phyloP scores from a whole-genome alignment of 257 asterid genomes.

The Primulina eburnea region DNA sequence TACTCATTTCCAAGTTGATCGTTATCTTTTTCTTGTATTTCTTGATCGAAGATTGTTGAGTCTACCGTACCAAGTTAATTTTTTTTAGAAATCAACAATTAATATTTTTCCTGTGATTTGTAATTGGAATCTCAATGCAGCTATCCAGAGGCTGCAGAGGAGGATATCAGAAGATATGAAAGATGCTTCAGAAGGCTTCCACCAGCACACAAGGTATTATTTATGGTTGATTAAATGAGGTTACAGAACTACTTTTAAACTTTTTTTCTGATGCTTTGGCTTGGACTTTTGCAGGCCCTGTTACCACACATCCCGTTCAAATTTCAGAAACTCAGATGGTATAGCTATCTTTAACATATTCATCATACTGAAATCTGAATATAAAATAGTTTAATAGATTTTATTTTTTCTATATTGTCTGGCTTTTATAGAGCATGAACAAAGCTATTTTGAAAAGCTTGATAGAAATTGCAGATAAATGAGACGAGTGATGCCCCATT shows the following conservation, averaged over 20 bases:
- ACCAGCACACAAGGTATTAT: slow-evolving; percentile 67
- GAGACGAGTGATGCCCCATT: not conserved
- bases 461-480: not conserved
- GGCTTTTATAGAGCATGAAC: not conserved
- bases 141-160: slow-evolving; percentile 94
- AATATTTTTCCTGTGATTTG: slow-evolving; percentile 8
- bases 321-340: slow-evolving; percentile 88
- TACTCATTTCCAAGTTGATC: slow-evolving; percentile 5
- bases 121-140: slow-evolving; percentile 39
- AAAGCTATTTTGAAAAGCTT: not conserved
- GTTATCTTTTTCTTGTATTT: slow-evolving; percentile 8
- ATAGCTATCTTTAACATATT: slow-evolving; percentile 27
- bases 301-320: slow-evolving; percentile 72
- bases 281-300: slow-evolving; percentile 63
- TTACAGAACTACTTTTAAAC: slow-evolving; percentile 8
- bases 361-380: slow-evolving; percentile 8
- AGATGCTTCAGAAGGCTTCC: slow-evolving; percentile 70
- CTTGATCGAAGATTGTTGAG: slow-evolving; percentile 7
- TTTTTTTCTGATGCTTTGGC: slow-evolving; percentile 27
- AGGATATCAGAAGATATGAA: slow-evolving; percentile 80
- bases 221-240: slow-evolving; percentile 21
- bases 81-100: not conserved
- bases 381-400: not conserved
- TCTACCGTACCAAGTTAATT: not conserved
- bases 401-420: slow-evolving; percentile 6